phyloP scores from a whole-genome alignment of 805 yeast species.

The Yarrowia divulgata region DNA sequence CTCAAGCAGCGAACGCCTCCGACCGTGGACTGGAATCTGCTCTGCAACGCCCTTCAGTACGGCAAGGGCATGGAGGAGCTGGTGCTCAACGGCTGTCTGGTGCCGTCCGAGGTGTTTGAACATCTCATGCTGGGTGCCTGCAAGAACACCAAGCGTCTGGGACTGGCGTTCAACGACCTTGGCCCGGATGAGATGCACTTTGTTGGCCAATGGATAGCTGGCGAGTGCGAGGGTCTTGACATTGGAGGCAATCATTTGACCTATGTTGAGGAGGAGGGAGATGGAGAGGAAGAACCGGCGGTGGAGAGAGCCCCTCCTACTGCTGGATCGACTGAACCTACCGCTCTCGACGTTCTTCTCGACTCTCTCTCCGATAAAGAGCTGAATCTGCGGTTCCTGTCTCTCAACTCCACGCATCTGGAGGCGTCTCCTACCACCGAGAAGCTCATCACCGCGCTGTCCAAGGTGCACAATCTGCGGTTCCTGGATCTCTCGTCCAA shows the following conservation, averaged over 20 bases:
- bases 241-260: conserved; percentile 76
- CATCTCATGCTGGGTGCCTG: conserved; percentile 68
- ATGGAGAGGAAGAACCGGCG: background rate
- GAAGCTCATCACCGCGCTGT: conserved; percentile 57
- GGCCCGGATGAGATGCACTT: conserved; percentile 63
- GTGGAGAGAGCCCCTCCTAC: background rate
- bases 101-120: conserved; percentile 57
- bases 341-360: conserved; percentile 44
- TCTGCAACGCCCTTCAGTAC: conserved; percentile 70
- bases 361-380: conserved; percentile 42
- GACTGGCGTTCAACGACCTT: conserved; percentile 78
- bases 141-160: conserved; percentile 65
- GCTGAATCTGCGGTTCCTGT: conserved; percentile 56
- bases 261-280: conserved; percentile 4
- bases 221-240: conserved; percentile 71
- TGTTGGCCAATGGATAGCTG: conserved; percentile 64
- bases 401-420: conserved; percentile 70
- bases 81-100: conserved; percentile 77
- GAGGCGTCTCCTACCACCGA: conserved; percentile 51
- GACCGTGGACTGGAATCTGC: conserved; percentile 75
- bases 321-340: conserved; percentile 41
- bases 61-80: conserved; percentile 83
- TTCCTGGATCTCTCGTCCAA: conserved; percentile 80
- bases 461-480: conserved; percentile 60
- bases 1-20: conserved; percentile 19